phyloP scores from a whole-genome alignment of 371 early-diverging fungal species.

The Mortierella sp. region DNA sequence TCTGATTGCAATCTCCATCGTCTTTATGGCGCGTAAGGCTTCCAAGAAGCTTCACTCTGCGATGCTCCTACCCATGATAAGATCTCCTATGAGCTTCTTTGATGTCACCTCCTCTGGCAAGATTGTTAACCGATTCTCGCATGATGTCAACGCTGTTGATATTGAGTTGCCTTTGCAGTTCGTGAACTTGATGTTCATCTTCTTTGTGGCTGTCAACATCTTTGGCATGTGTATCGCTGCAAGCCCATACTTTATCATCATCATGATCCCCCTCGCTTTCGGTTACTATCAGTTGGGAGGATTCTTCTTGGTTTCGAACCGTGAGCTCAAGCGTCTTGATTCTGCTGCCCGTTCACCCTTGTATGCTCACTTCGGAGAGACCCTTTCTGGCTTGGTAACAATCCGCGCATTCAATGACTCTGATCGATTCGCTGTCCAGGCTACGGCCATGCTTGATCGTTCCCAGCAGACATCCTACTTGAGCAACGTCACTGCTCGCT shows the following conservation, averaged over 20 bases:
- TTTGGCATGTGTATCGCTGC: slow-evolving; percentile 37
- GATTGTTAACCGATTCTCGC: slow-evolving; percentile 82
- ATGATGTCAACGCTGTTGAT: slow-evolving; percentile 88
- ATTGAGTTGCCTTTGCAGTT: slow-evolving; percentile 35
- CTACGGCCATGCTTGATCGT: slow-evolving; percentile 58
- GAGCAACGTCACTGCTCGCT: slow-evolving; percentile 30
- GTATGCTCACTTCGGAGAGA: slow-evolving; percentile 66
- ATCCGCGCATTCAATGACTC: slow-evolving; percentile 62
- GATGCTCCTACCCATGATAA: slow-evolving; percentile 64
- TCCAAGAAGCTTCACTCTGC: slow-evolving; percentile 59
- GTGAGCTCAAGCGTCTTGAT: slow-evolving; percentile 67
- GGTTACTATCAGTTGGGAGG: slow-evolving; percentile 58
- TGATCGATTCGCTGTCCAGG: slow-evolving; percentile 36
- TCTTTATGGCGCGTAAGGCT: slow-evolving; percentile 44
- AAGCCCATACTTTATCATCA: slow-evolving; percentile 26
- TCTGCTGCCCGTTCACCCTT: slow-evolving; percentile 62
- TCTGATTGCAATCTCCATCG: slow-evolving; percentile 16
- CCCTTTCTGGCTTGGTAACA: slow-evolving; percentile 63
- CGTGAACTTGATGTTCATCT: slow-evolving; percentile 33
- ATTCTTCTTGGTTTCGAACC: slow-evolving; percentile 68
- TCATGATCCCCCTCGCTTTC: slow-evolving; percentile 30
- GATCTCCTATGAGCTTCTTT: slow-evolving; percentile 79
- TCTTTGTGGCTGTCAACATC: slow-evolving; percentile 12
- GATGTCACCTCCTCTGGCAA: slow-evolving; percentile 87
- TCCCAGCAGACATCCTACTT: slow-evolving; percentile 42